Percentiles rank a stretch among this genome's conserved stretches.
Conservation (phyloP, 345 rosid genomes). For the Odontarrhena argentea region DNA sequence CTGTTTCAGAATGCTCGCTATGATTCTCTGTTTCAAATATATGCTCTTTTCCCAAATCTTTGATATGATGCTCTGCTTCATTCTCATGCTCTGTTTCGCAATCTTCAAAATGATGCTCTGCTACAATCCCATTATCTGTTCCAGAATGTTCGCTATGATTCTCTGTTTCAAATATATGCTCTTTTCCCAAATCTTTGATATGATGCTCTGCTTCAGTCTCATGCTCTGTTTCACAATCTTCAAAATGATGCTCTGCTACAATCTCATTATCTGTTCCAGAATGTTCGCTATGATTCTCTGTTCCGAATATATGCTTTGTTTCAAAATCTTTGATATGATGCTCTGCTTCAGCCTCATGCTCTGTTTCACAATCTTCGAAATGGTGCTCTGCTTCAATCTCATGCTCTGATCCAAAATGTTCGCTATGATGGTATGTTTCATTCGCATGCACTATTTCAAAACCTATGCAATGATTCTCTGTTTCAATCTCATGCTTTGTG, state of each 20-base stretch:
- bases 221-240: neutral
- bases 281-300: neutral
- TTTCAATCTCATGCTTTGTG: neutral
- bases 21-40: constrained; percentile 11
- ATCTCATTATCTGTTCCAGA: neutral
- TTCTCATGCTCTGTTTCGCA: constrained; percentile 7
- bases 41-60: neutral
- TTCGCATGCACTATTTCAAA: neutral
- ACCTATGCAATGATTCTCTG: neutral
- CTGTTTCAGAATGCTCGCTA: constrained; percentile 18
- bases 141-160: neutral
- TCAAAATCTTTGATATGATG: neutral
- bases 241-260: neutral
- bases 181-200: neutral
- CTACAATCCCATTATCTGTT: constrained; percentile 5
- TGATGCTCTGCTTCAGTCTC: neutral
- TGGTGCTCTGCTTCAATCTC: neutral
- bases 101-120: neutral
- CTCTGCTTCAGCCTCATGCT: neutral
- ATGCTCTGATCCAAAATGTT: neutral
- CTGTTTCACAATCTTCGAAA: neutral
- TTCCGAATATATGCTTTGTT: neutral
- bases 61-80: neutral
- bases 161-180: neutral
- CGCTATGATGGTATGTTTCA: neutral